Evolutionary conservation across 371 early-diverging fungal genomes (phyloP).

Genomic region (Actinomortierella wolfii): DNA sequence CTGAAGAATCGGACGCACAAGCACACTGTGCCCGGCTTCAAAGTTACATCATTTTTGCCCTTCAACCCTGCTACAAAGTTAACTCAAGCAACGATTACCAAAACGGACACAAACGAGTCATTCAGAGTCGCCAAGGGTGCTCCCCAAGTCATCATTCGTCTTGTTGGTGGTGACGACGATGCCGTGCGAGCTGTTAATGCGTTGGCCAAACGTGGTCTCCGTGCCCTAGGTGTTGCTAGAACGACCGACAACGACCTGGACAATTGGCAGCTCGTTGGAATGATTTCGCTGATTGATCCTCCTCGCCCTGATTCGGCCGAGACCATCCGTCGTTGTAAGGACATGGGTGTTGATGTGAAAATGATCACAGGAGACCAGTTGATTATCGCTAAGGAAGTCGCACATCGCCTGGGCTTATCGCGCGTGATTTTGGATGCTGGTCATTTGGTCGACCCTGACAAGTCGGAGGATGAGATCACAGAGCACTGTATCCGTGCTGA

Average conservation of each 20-base stretch:
- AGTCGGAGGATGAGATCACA: conserved; percentile 84
- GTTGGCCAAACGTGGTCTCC: conserved; percentile 85
- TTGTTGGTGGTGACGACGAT: conserved; percentile 79
- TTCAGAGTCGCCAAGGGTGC: conserved; percentile 94
- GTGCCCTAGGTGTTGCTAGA: conserved; percentile 87
- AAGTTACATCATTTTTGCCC: conserved; percentile 81
- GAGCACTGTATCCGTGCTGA: conserved; percentile 85
- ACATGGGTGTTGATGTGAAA: conserved; percentile 81
- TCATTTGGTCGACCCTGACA: conserved; percentile 76
- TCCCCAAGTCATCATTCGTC: conserved; percentile 88
- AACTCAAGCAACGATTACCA: conserved; percentile 84
- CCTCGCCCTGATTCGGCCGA: conserved; percentile 72
- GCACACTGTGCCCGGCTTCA: conserved; percentile 82
- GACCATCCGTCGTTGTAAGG: conserved; percentile 62
- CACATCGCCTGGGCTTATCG: conserved; percentile 76
- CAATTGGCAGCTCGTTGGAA: conserved; percentile 67
- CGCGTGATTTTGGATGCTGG: conserved; percentile 78
- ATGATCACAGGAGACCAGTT: conserved; percentile 93
- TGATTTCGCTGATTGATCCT: conserved; percentile 87
- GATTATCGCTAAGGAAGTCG: conserved; percentile 89
- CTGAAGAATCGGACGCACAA: conserved; percentile 57
- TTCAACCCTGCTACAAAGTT: conserved; percentile 91
- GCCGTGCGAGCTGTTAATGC: conserved; percentile 79
- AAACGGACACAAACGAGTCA: conserved; percentile 61
- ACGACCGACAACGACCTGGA: conserved; percentile 66